phyloP scores from a whole-genome alignment of 768 basidiomycete species.

The Calocybe indica region DNA sequence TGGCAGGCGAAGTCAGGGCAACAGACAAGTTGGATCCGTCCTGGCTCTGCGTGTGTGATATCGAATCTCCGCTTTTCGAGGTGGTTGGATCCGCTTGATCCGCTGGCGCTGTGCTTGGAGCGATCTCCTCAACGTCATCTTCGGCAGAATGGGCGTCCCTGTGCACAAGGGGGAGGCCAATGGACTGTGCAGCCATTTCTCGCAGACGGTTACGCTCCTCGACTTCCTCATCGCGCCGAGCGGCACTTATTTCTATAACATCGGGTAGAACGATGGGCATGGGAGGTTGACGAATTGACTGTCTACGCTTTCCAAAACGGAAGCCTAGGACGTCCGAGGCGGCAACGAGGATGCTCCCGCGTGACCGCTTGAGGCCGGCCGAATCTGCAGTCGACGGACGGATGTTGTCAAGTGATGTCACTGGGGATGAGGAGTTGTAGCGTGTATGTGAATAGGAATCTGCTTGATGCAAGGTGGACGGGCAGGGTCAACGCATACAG shows the following conservation, averaged over 20 bases:
- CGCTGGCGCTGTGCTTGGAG: conserved; percentile 11
- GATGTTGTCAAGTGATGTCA: conserved; percentile 10
- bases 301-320: conserved; percentile 42
- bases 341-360: conserved; percentile 43
- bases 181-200: conserved; percentile 70
- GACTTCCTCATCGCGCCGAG: conserved; percentile 50
- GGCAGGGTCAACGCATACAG: conserved; percentile 1
- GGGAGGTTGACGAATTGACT: conserved; percentile 27
- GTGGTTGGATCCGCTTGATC: conserved; percentile 4
- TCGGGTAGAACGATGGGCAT: conserved; percentile 50
- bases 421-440: conserved; percentile 13
- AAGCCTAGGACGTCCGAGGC: conserved; percentile 47
- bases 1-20: conserved; percentile 15
- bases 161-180: conserved; percentile 57
- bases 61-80: conserved; percentile 4
- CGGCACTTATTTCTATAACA: conserved; percentile 67
- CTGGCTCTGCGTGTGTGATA: conserved; percentile 14
- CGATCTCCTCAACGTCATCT: conserved; percentile 26
- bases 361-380: conserved; percentile 22
- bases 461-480: not conserved
- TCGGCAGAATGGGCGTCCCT: conserved; percentile 32
- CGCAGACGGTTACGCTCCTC: conserved; percentile 73
- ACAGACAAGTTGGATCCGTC: conserved; percentile 29
- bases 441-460: conserved; percentile 17
- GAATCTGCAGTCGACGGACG: conserved; percentile 18